These are phyloP conservation scores for Termitomyces sp. DNA, from an alignment of 768 basidiomycete genomes.

Conservation along the genomic window DNA sequence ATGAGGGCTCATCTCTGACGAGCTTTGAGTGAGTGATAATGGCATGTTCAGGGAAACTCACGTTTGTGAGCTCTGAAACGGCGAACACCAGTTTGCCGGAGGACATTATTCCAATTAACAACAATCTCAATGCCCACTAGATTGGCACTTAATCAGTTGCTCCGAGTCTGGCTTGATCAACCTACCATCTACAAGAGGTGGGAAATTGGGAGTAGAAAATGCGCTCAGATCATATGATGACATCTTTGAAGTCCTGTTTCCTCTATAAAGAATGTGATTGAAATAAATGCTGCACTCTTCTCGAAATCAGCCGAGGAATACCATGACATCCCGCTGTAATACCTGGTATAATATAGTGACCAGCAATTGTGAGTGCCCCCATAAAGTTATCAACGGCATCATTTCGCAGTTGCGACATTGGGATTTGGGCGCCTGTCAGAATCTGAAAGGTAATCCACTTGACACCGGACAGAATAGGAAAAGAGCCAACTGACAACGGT, in stretches of 20 bases:
- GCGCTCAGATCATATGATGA: constrained; percentile 83
- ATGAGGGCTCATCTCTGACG: constrained; percentile 68
- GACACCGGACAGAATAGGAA: neutral
- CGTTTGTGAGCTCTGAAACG: constrained; percentile 82
- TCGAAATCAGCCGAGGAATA: neutral
- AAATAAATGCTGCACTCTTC: constrained; percentile 87
- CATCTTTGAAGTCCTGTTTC: constrained; percentile 76
- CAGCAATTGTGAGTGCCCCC: constrained; percentile 84
- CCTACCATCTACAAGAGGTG: constrained; percentile 74
- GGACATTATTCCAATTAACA: constrained; percentile 85
- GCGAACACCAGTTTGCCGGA: constrained; percentile 73
- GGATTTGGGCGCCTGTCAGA: constrained; percentile 90
- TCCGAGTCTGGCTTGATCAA: neutral
- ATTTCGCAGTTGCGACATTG: constrained; percentile 85
- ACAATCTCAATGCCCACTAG: constrained; percentile 86
- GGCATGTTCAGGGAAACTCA: constrained; percentile 17
- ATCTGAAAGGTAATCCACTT: constrained; percentile 43
- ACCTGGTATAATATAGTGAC: constrained; percentile 91
- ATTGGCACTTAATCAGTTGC: constrained; percentile 4
- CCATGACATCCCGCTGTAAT: constrained; percentile 4
- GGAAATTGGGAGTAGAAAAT: constrained; percentile 81
- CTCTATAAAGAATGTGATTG: constrained; percentile 83
- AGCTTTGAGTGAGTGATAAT: neutral
- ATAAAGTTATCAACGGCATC: constrained; percentile 93
- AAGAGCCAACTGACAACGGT: constrained; percentile 56